Evolutionary conservation across 208 protist species (phyloP).

Genomic region (Porcisia hertigi): DNA sequence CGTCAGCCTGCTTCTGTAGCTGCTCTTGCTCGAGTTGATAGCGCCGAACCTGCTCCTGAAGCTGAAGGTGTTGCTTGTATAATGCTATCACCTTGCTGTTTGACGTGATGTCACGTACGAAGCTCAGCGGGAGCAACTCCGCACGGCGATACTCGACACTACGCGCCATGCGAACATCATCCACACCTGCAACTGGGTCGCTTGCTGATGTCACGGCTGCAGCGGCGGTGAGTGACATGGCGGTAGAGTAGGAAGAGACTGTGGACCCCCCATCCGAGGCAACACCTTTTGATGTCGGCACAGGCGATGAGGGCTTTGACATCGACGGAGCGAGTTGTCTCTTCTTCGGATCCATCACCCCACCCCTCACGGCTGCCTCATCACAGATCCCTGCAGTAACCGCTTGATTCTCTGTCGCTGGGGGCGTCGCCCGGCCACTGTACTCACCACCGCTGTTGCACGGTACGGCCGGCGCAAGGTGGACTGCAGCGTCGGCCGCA

Average conservation of each 20-base stretch:
- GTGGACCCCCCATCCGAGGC: neutral
- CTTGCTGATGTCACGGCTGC: neutral
- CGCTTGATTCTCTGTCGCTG: neutral
- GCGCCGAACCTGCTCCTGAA: slow-evolving; percentile 16
- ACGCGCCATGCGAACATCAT: neutral
- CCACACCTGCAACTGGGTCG: neutral
- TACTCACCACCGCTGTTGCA: neutral
- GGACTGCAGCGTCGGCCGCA: neutral
- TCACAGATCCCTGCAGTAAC: neutral
- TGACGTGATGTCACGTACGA: slow-evolving; percentile 47
- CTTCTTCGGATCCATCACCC: neutral
- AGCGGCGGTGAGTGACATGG: neutral
- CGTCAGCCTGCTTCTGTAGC: neutral
- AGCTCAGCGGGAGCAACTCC: slow-evolving; percentile 52
- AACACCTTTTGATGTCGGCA: neutral
- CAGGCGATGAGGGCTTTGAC: neutral
- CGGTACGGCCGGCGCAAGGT: neutral
- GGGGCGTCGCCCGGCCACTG: neutral
- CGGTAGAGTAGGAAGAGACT: neutral
- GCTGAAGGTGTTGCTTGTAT: slow-evolving; percentile 23
- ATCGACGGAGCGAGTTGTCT: neutral
- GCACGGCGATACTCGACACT: slow-evolving; percentile 35
- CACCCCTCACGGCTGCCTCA: neutral
- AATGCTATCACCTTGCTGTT: slow-evolving; percentile 28
- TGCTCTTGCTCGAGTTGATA: slow-evolving; percentile 19